Percentiles rank a stretch among this genome's conserved stretches.
Conservation (phyloP, 495 filamentous ascomycete genomes). For the Daldinia grandis region DNA sequence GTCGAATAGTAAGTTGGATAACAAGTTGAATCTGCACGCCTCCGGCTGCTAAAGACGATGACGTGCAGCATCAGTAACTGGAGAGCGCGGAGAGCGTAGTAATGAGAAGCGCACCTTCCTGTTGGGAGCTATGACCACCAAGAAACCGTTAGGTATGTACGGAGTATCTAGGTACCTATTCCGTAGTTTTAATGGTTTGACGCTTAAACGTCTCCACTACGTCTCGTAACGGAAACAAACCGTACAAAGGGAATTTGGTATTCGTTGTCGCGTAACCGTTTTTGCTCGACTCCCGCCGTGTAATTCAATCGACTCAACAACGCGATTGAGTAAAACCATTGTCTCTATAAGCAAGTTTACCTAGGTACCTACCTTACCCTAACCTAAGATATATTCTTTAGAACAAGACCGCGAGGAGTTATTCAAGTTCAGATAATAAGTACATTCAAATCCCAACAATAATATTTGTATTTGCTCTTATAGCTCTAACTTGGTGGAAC, state of each 20-base stretch:
- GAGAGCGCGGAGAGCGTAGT: background rate
- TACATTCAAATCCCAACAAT: background rate
- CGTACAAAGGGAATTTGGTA: background rate
- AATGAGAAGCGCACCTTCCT: background rate
- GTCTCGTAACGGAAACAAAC: background rate
- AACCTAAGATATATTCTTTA: background rate
- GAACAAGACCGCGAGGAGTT: background rate
- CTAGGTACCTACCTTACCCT: too few species aligned
- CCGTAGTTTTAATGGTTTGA: background rate
- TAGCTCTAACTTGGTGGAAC: background rate
- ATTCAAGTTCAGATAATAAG: conserved; percentile 7
- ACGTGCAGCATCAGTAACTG: conserved; percentile 33
- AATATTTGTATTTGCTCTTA: background rate
- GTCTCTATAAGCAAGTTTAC: background rate
- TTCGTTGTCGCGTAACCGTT: conserved; percentile 1
- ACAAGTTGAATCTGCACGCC: background rate
- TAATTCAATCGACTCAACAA: background rate
- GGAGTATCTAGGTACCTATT: background rate
- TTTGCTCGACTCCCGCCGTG: background rate
- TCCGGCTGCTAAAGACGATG: conserved; percentile 10
- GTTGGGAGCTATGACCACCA: background rate
- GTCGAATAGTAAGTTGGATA: conserved; percentile 26
- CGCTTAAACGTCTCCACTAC: background rate
- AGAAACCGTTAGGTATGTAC: background rate
- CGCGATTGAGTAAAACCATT: conserved; percentile 1